Evolutionary conservation across 805 yeast species (phyloP).

Genomic region (Saccharomyces mikatae): DNA sequence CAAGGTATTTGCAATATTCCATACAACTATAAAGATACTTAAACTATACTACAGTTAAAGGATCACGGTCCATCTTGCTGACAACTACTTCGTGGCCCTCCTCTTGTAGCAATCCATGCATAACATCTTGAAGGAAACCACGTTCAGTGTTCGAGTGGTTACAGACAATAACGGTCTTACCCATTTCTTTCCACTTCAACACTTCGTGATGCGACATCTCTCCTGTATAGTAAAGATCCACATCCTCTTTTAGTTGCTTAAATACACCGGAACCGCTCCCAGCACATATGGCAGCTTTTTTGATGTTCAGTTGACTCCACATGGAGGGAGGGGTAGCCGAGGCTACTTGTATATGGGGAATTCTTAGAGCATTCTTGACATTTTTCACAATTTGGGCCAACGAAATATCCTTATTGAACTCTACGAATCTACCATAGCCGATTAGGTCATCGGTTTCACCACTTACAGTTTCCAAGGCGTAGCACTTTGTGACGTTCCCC

Average conservation of each 20-base stretch:
- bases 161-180: constrained; percentile 64
- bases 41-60: constrained; percentile 35
- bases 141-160: constrained; percentile 93
- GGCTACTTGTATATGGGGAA: constrained; percentile 60
- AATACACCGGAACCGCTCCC: constrained; percentile 87
- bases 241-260: constrained; percentile 36
- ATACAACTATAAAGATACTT: neutral
- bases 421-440: constrained; percentile 77
- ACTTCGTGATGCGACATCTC: constrained; percentile 93
- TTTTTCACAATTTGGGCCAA: constrained; percentile 40
- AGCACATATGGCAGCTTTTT: constrained; percentile 78
- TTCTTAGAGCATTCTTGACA: constrained; percentile 46
- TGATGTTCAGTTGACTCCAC: constrained; percentile 30
- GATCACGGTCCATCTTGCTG: constrained; percentile 58
- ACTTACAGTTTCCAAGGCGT: constrained; percentile 20
- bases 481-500: constrained; percentile 9
- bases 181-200: constrained; percentile 59
- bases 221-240: constrained; percentile 80
- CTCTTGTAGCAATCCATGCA: constrained; percentile 30
- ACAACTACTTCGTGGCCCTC: constrained; percentile 43
- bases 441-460: constrained; percentile 31
- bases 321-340: constrained; percentile 8
- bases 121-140: constrained; percentile 57
- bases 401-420: constrained; percentile 36
- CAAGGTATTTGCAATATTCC: neutral